Evolutionary conservation across 306 rosid species (phyloP).

Genomic region (Citrullus colocynthis): DNA sequence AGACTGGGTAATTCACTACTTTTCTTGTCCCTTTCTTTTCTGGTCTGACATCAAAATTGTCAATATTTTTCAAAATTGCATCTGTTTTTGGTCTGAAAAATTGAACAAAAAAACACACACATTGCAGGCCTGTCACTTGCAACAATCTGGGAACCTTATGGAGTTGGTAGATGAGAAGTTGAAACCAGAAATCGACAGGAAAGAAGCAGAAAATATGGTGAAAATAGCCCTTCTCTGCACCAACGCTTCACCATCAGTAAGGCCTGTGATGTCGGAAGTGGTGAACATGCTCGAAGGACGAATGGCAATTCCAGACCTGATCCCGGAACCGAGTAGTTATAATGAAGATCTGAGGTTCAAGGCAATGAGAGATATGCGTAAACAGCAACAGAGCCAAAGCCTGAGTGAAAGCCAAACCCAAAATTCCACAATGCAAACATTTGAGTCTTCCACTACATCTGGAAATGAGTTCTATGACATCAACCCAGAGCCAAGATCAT

Average conservation of each 20-base stretch:
- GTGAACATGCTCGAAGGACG: constrained; percentile 59
- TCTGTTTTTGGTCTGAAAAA: not conserved
- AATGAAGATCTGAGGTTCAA: constrained; percentile 53
- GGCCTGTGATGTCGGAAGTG: constrained; percentile 69
- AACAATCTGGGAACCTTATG: constrained; percentile 29
- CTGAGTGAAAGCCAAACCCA: constrained; percentile 24
- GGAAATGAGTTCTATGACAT: constrained; percentile 17
- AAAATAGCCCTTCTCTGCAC: constrained; percentile 55
- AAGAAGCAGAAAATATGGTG: constrained; percentile 40
- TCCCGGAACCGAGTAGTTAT: constrained; percentile 30
- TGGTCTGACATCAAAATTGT: not conserved
- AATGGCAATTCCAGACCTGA: constrained; percentile 24
- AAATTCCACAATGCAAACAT: constrained; percentile 22
- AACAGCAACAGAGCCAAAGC: constrained; percentile 19
- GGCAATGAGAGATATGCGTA: constrained; percentile 58
- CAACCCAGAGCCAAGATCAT: constrained; percentile 12
- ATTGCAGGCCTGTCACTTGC: constrained; percentile 54
- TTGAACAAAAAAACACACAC: not conserved
- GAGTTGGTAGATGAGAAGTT: constrained; percentile 49
- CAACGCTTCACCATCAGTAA: constrained; percentile 35
- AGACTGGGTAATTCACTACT: constrained; percentile 19
- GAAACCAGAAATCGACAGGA: constrained; percentile 20
- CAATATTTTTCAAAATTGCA: not conserved
- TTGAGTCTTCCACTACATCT: constrained; percentile 23
- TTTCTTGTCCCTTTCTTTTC: not conserved